phyloP scores from a whole-genome alignment of 176 grass and related monocot species.

The Oryza glaberrima region DNA sequence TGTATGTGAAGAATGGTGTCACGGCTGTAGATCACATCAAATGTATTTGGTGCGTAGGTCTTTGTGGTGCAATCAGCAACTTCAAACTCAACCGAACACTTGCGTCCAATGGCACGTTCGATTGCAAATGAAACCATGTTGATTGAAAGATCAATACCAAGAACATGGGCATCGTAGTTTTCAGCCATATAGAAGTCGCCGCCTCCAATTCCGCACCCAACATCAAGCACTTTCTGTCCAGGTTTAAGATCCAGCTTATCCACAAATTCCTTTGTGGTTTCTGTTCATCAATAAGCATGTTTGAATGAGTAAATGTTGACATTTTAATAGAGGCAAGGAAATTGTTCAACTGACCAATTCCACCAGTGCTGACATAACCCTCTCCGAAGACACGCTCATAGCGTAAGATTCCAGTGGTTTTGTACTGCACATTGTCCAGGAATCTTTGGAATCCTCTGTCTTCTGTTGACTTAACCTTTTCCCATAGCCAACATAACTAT shows the following conservation, averaged over 20 bases:
- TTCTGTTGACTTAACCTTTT: slow-evolving; percentile 83
- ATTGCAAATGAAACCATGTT: slow-evolving; percentile 99
- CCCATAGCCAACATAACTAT: slow-evolving; percentile 91
- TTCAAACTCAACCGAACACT: slow-evolving; percentile 92
- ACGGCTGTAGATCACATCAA: slow-evolving; percentile 93
- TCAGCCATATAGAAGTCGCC: slow-evolving; percentile 98
- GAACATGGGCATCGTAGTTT: slow-evolving; percentile 84
- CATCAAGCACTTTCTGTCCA: slow-evolving; percentile 92
- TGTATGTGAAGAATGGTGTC: slow-evolving; percentile 99
- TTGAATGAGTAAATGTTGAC: neutral
- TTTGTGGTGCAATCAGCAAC: slow-evolving; percentile 95
- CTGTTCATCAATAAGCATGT: slow-evolving; percentile 42
- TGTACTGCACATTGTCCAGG: slow-evolving; percentile 97
- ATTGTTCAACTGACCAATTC: slow-evolving; percentile 53
- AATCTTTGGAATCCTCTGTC: slow-evolving; percentile 90
- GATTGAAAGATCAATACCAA: slow-evolving; percentile 96
- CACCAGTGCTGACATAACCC: slow-evolving; percentile 96
- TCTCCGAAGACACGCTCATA: slow-evolving; percentile 94
- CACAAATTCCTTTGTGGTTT: slow-evolving; percentile 97
- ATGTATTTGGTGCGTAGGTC: slow-evolving; percentile 69
- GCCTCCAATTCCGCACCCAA: slow-evolving; percentile 94
- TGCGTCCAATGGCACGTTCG: slow-evolving; percentile 86
- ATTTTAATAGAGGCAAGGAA: neutral
- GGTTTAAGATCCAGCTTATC: slow-evolving; percentile 80
- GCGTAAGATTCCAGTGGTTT: slow-evolving; percentile 84